These are phyloP conservation scores for Hortaea sp. DNA, from an alignment of 2,329 filamentous ascomycete genomes.

Conservation along the genomic window DNA sequence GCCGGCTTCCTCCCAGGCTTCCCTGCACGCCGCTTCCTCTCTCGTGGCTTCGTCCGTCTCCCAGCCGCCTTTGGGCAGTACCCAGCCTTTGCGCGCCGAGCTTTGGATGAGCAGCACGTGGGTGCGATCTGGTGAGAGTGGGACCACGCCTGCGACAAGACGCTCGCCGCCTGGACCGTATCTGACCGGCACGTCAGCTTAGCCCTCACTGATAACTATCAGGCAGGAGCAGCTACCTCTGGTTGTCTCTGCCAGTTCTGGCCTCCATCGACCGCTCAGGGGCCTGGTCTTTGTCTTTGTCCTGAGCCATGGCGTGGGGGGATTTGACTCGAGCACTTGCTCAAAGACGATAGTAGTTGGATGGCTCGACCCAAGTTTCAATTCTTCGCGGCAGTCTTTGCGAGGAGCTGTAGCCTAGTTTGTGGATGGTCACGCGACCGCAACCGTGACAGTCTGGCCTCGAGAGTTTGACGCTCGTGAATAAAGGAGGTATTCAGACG, in stretches of 20 bases:
- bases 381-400: no score
- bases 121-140: conserved; percentile 73
- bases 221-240: conserved; percentile 38
- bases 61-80: conserved; percentile 96
- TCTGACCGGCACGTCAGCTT: conserved; percentile 40
- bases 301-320: conserved; percentile 32
- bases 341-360: neutral
- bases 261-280: conserved; percentile 49
- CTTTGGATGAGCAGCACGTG: conserved; percentile 92
- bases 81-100: conserved; percentile 83
- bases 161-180: conserved; percentile 89
- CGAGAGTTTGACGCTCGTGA: no score
- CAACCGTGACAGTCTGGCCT: no score
- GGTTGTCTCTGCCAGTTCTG: conserved; percentile 65
- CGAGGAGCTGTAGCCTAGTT: no score
- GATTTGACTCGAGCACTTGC: neutral
- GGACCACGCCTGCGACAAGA: conserved; percentile 88
- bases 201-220: no score
- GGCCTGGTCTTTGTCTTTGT: conserved; percentile 24
- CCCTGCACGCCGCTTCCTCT: conserved; percentile 71
- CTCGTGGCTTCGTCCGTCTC: conserved; percentile 85
- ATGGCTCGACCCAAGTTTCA: neutral
- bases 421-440: no score
- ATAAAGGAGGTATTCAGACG: no score
- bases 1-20: conserved; percentile 97